A percentile compares a stretch with the other conserved stretches of the same genome.
Conservation (phyloP, 2,329 filamentous ascomycete species). For the Pseudogymnoascus sp. region DNA sequence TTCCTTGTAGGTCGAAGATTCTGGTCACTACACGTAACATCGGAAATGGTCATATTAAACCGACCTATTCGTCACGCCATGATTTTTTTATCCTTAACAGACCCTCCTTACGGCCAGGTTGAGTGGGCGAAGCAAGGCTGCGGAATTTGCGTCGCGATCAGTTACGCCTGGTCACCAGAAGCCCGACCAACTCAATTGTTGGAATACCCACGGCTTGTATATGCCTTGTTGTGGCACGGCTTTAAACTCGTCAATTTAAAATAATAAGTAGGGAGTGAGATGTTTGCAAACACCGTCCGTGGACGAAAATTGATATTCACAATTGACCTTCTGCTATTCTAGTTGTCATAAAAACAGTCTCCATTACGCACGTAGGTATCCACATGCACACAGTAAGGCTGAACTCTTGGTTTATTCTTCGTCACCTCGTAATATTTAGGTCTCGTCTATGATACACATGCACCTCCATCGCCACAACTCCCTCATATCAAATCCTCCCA, state of each 20-base stretch:
- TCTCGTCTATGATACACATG: conserved; percentile 12
- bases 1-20: neutral
- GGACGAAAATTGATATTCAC: neutral
- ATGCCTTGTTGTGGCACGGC: neutral
- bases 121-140: neutral
- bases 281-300: neutral
- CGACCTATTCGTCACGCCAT: neutral
- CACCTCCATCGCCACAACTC: neutral
- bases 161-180: neutral
- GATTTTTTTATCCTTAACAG: neutral
- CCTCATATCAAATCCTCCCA: neutral
- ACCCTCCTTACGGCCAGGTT: neutral
- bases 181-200: neutral
- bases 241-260: neutral
- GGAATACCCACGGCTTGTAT: neutral
- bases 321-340: neutral
- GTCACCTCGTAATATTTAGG: conserved; percentile 8
- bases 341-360: neutral
- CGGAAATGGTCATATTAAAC: neutral
- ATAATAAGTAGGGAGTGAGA: neutral
- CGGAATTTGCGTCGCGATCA: too few species aligned
- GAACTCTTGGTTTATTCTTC: neutral
- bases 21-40: neutral
- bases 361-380: neutral
- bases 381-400: neutral